Percentiles rank a stretch among this genome's conserved stretches.
These are phyloP conservation scores for Magnolia kwangsiensis DNA, from an alignment of 164 flowering plant genomes.

Conservation along the genomic window DNA sequence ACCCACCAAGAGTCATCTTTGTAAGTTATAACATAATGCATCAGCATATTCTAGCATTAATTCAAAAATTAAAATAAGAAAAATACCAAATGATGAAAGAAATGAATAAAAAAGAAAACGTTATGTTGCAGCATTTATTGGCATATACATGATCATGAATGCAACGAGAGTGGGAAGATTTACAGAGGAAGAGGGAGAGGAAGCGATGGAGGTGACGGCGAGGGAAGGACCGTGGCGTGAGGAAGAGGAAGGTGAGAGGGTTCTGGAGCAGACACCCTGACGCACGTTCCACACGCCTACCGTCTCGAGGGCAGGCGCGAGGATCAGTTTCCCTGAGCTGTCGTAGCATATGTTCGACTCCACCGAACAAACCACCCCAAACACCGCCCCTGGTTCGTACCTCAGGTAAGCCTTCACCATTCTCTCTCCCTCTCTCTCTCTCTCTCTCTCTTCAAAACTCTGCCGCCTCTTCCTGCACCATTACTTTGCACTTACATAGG, in stretches of 20 bases:
- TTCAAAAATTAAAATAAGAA: too few relatives aligned
- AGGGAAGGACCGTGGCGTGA: slow-evolving; percentile 54
- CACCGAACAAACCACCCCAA: slow-evolving; percentile 75
- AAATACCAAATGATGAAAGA: too few relatives aligned
- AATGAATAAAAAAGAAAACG: too few relatives aligned
- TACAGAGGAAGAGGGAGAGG: slow-evolving; percentile 67
- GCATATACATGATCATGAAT: not conserved
- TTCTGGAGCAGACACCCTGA: slow-evolving; percentile 74
- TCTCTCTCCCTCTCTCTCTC: not conserved
- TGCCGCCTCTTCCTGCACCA: not conserved
- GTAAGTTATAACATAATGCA: too few relatives aligned
- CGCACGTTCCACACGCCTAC: slow-evolving; percentile 81
- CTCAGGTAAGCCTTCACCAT: slow-evolving; percentile 97
- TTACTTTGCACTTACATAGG: too few relatives aligned
- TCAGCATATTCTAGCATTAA: too few relatives aligned
- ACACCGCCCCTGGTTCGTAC: slow-evolving; percentile 76
- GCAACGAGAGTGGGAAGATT: not conserved
- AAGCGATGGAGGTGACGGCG: slow-evolving; percentile 70
- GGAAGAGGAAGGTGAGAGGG: slow-evolving; percentile 47
- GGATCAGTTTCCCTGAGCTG: slow-evolving; percentile 67
- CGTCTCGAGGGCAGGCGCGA: slow-evolving; percentile 83
- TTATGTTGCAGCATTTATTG: not conserved
- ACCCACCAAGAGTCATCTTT: too few relatives aligned
- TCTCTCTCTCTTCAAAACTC: not conserved
- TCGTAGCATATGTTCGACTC: slow-evolving; percentile 80